Conservation (phyloP, 2,329 filamentous ascomycete species). For the Tympanopsis confertula region DNA sequence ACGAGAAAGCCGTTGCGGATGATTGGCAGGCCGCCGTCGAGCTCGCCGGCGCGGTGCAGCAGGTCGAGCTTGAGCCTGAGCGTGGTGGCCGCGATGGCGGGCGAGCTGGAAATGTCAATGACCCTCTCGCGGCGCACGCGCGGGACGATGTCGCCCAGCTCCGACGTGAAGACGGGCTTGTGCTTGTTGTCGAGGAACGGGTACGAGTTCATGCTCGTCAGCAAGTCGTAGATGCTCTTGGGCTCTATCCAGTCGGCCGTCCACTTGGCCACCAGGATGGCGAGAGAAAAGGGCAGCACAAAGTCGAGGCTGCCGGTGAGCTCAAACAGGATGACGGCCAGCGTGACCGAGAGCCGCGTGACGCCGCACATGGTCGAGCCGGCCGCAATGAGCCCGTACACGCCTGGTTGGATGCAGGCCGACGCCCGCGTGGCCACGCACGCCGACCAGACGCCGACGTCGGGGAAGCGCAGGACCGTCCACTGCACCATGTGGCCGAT, state of each 20-base stretch:
- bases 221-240: constrained; percentile 84
- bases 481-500: constrained; percentile 80
- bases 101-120: constrained; percentile 79
- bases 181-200: constrained; percentile 96
- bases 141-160: constrained; percentile 76
- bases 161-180: constrained; percentile 79
- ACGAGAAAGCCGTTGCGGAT: constrained; percentile 69
- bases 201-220: constrained; percentile 95
- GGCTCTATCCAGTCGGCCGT: constrained; percentile 92
- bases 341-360: constrained; percentile 80
- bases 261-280: constrained; percentile 94
- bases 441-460: constrained; percentile 60
- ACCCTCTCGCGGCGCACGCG: constrained; percentile 63
- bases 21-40: constrained; percentile 86
- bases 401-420: constrained; percentile 87
- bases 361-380: constrained; percentile 98
- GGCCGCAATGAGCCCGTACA: constrained; percentile 88
- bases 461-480: constrained; percentile 61
- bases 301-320: constrained; percentile 90
- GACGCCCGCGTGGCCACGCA: constrained; percentile 63
- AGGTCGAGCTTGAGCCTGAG: constrained; percentile 72
- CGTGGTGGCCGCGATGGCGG: constrained; percentile 64
- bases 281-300: constrained; percentile 84
- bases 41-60: constrained; percentile 73
- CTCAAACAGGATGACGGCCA: constrained; percentile 92